phyloP scores from a whole-genome alignment of 75 land plant species.

The Cupressus sempervirens region DNA sequence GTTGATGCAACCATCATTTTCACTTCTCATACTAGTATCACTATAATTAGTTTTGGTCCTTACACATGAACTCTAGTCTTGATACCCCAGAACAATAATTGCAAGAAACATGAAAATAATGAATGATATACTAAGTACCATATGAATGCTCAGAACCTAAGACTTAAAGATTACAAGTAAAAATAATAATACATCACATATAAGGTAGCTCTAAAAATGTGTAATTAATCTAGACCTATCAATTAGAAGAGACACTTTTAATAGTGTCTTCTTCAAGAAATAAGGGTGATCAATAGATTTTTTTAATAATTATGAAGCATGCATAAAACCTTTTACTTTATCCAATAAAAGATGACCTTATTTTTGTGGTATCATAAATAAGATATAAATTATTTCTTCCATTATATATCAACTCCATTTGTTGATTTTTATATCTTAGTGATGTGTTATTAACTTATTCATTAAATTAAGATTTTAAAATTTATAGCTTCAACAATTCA shows the following conservation, averaged over 20 bases:
- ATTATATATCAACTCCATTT: not conserved
- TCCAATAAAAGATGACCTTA: not conserved
- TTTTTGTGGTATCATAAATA: not conserved
- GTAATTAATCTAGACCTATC: too few species aligned
- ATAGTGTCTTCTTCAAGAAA: too few species aligned
- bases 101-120: not conserved
- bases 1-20: too few species aligned
- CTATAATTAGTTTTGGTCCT: not conserved
- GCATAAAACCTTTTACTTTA: too few species aligned
- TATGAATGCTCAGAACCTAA: not conserved
- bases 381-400: not conserved
- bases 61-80: not conserved
- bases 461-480: too few species aligned
- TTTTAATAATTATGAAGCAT: too few species aligned
- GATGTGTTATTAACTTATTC: not conserved
- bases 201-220: too few species aligned
- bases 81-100: not conserved
- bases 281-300: too few species aligned
- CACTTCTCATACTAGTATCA: not conserved
- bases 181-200: too few species aligned
- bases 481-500: not conserved
- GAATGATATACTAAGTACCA: not conserved
- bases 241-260: too few species aligned
- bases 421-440: not conserved
- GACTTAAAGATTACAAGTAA: not conserved